Base-by-base conservation (phyloP, 495 filamentous ascomycete species). In the Neurospora sp. region DNA sequence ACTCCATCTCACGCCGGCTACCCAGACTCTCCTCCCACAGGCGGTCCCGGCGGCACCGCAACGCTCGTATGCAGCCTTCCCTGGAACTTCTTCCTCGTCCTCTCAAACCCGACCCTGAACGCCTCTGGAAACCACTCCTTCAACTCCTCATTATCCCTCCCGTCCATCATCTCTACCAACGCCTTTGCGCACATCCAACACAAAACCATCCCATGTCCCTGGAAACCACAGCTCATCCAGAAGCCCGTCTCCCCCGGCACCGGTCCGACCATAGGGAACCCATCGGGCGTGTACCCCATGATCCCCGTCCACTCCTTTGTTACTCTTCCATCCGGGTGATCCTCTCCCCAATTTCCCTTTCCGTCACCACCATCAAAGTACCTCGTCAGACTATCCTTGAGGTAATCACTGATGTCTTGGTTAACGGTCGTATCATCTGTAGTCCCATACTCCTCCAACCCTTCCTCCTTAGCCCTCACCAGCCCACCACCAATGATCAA, bases 401-500 rank as follows among this genome's bases (percentile, higher is more conserved):
- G 78, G 73, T 87, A 88, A 10, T 80, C 79, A 39, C 87, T 87
- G 40, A 92, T 87, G 4, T 80, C 78, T 20, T 80, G 74, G 75
- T 93, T 87, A 69, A 84, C 75, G 69, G 74, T 81, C n/a, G 82
- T 86, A 79, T 93, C 91, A 80, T 88, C 88, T 53, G 80, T 87
- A 31, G 79, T 86, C 39, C 86, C 87, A 72, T 77, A 89, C 75
- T 85, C 87, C 22, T 78, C 77, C 75, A 85, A 73, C 9, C 88
- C 89, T 39, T 72, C 59, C 38, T 82, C 74, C 3, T 74, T 73
- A 5, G 84, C 81, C 61, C 84, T 82, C 0, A 83, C 86, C 5
- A 90, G 81, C 4, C 90, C 91, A 14, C 92, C 90, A 9, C 92
- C 87, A 38, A 93, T 92, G 42, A 92, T 80, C n/a, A 93, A 87